Evolutionary conservation across 2,329 filamentous ascomycete genomes (phyloP), one percentile per base, ranked within the genome.

Genomic region (Verticillium klebahnii): DNA sequence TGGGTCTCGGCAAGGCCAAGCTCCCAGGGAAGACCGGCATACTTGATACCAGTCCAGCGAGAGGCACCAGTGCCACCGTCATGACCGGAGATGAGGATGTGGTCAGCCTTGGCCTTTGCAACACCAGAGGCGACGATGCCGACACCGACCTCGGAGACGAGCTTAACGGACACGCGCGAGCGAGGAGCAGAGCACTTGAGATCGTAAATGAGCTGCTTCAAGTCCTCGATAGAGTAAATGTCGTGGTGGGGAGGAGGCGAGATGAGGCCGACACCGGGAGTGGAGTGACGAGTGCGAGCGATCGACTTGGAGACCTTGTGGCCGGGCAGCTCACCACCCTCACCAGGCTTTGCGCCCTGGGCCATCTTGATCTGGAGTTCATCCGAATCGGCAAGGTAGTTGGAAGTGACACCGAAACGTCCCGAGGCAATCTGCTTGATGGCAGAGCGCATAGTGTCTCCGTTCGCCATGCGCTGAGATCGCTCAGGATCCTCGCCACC

Each of bases 331-430:
- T 98, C 94, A 85, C 94, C 94, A 81, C 94, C 94, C 78, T 98
- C 94, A 77, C 94, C 94, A 61, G 94, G 94, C 85, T 98, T 98
- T 65, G 94, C 94, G 74, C 94, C 94, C 79, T 98, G 94, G 11
- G 94, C 94, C 94, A 98, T 98, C 86, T 98, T 98, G 80, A 98
- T 98, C 77, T 98, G 94, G 56, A 98, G 82, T 79, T 98, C 93
- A 72, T 98, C 94, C 19, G 94, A 92, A 75, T 98, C 94, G 58
- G 93, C 92, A 17, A 98, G 86, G 74, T 97, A 98, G 73, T 92
- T 91, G 63, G 92, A 95, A 1, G 94, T 98, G 65, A 97, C 94
- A 82, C 94, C 94, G 71, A 98, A 98, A 71, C 94, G 91, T 66
- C 94, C 94, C 56, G 93, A 97, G 55, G 94, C 94, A 70, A 98